A percentile compares a stretch with the other conserved stretches of the same genome.
Conservation (phyloP, 805 yeast species). For the Wickerhamomyces ciferrii region DNA sequence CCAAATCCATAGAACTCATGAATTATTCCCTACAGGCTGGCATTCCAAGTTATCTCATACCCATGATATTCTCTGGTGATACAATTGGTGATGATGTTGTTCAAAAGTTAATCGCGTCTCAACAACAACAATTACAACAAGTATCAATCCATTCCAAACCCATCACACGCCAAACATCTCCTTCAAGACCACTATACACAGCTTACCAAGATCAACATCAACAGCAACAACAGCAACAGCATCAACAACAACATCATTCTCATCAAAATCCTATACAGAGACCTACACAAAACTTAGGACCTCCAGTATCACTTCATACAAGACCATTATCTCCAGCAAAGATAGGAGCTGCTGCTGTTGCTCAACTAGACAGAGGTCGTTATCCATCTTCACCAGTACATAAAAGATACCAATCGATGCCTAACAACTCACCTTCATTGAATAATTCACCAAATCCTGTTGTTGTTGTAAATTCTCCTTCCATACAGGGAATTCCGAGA, state of each 20-base stretch:
- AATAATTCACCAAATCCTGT: slow-evolving; percentile 18
- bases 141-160: slow-evolving; percentile 4
- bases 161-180: background rate
- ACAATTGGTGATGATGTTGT: slow-evolving; percentile 12
- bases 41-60: slow-evolving; percentile 60
- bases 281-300: slow-evolving; percentile 9
- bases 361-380: slow-evolving; percentile 30
- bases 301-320: slow-evolving; percentile 16
- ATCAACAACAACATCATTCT: background rate
- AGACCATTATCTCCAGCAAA: slow-evolving; percentile 63
- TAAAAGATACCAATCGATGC: slow-evolving; percentile 35
- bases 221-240: background rate
- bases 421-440: slow-evolving; percentile 23
- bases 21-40: slow-evolving; percentile 55
- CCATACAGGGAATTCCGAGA: background rate
- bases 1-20: slow-evolving; percentile 55
- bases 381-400: slow-evolving; percentile 25
- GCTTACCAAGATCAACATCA: slow-evolving; percentile 1
- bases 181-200: slow-evolving; percentile 1
- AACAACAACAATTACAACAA: slow-evolving; percentile 6
- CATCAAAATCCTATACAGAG: slow-evolving; percentile 2
- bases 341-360: slow-evolving; percentile 69
- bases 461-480: slow-evolving; percentile 11
- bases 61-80: slow-evolving; percentile 46
- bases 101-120: slow-evolving; percentile 10